Evolutionary conservation across 2,329 filamentous ascomycete genomes (phyloP).

Genomic region (Shiraia sp.): DNA sequence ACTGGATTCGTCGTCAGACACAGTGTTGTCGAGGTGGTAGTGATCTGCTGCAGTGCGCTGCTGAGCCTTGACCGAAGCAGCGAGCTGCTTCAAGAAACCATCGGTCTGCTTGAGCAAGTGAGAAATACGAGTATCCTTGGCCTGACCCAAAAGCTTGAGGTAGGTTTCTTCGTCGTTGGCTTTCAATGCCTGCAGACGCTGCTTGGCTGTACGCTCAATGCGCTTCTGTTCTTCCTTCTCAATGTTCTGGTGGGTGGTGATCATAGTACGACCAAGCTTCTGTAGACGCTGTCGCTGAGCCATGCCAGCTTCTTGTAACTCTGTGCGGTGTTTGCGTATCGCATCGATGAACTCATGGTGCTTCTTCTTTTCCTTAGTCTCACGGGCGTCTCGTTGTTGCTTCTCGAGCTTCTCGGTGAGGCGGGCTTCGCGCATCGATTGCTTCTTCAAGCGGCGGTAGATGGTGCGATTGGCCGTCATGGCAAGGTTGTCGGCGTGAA

Average conservation of each 20-base stretch:
- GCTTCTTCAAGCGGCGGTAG: constrained; percentile 96
- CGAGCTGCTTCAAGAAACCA: constrained; percentile 93
- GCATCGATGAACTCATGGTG: constrained; percentile 89
- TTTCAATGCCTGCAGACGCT: constrained; percentile 98
- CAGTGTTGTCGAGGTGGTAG: constrained; percentile 68
- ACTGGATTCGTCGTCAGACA: constrained; percentile 55
- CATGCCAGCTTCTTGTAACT: constrained; percentile 70
- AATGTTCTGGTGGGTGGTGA: constrained; percentile 88
- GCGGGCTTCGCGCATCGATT: constrained; percentile 89
- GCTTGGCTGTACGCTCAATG: constrained; percentile 95
- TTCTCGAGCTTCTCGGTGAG: constrained; percentile 99
- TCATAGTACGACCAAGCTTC: constrained; percentile 89
- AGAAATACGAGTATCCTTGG: constrained; percentile 98
- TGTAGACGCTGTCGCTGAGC: constrained; percentile 74
- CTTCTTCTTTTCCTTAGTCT: constrained; percentile 97
- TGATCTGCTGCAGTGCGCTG: constrained; percentile 80
- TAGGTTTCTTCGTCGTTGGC: constrained; percentile 99
- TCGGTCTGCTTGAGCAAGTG: constrained; percentile 96
- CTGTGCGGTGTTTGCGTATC: constrained; percentile 78
- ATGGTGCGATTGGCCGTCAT: constrained; percentile 94
- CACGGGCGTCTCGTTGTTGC: constrained; percentile 93
- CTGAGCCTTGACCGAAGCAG: constrained; percentile 90
- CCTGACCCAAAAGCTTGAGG: constrained; percentile 94
- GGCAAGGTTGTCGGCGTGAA: constrained; percentile 91
- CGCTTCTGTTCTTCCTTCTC: constrained; percentile 99